These are phyloP conservation scores for Lichtheimia corymbifera DNA, from an alignment of 371 early-diverging fungal species.

Conservation along the genomic window DNA sequence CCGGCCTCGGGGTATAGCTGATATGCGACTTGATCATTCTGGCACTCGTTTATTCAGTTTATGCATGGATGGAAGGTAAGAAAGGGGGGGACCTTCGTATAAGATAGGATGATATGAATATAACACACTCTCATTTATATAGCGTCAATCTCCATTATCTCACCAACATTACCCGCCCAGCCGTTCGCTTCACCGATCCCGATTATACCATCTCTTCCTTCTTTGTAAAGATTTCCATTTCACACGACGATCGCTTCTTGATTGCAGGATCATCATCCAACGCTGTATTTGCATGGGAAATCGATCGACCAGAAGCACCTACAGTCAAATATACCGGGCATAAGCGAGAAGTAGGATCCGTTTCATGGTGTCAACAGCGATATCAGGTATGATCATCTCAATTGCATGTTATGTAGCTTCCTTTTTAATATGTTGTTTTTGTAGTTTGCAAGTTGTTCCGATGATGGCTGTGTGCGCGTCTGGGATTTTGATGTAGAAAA, in stretches of 20 bases:
- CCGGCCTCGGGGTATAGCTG: constrained; percentile 29
- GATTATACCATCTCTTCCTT: constrained; percentile 26
- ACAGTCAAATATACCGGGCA: constrained; percentile 32
- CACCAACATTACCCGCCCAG: constrained; percentile 27
- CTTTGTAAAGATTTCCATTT: constrained; percentile 33
- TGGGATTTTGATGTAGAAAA: constrained; percentile 16
- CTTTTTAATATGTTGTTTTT: background rate
- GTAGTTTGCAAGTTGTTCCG: constrained; percentile 44
- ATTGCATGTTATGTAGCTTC: background rate
- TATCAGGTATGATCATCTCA: constrained; percentile 10
- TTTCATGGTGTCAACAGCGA: constrained; percentile 29
- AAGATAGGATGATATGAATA: background rate
- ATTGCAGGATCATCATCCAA: constrained; percentile 32
- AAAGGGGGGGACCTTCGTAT: no score
- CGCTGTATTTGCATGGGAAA: constrained; percentile 36
- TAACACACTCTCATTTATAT: background rate
- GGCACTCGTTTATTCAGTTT: constrained; percentile 42
- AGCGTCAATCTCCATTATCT: constrained; percentile 42
- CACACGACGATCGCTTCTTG: constrained; percentile 38
- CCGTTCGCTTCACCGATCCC: constrained; percentile 23
- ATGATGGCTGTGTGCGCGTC: constrained; percentile 38
- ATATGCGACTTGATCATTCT: constrained; percentile 35
- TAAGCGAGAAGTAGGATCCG: constrained; percentile 30
- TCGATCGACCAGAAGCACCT: constrained; percentile 19
- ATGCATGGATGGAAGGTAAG: constrained; percentile 35